Evolutionary conservation across 169 alveolate species (phyloP).

Genomic region (Ichthyophthirius multifiliis): DNA sequence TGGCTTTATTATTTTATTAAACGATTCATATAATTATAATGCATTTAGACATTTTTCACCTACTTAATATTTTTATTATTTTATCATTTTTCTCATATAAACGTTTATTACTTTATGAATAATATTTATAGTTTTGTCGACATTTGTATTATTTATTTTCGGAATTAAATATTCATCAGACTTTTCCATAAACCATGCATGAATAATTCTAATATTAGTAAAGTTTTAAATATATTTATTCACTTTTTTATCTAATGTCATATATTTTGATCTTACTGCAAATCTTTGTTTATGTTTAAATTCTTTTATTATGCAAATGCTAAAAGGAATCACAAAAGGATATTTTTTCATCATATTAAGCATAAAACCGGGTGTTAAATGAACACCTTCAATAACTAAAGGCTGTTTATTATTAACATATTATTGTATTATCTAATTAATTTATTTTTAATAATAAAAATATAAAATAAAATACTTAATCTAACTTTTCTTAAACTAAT

Average conservation of each 20-base stretch:
- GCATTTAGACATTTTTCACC: not conserved
- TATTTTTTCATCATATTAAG: constrained; percentile 63
- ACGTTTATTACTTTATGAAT: constrained; percentile 63
- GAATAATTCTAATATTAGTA: constrained; percentile 58
- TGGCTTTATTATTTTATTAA: not conserved
- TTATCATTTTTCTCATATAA: constrained; percentile 48
- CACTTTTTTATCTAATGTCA: constrained; percentile 72
- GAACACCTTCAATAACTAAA: constrained; percentile 86
- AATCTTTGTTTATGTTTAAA: constrained; percentile 73
- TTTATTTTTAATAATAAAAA: not conserved
- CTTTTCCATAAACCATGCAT: constrained; percentile 60
- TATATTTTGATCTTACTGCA: constrained; percentile 75
- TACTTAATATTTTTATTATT: constrained; percentile 4
- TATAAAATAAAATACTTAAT: constrained; percentile 24
- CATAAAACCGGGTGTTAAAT: constrained; percentile 67
- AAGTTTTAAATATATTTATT: constrained; percentile 67
- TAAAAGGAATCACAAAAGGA: constrained; percentile 61
- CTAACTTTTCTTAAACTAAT: constrained; percentile 64
- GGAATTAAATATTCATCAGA: constrained; percentile 72
- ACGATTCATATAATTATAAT: not conserved
- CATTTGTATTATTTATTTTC: constrained; percentile 62
- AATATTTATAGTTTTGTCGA: constrained; percentile 64
- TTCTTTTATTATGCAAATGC: constrained; percentile 57
- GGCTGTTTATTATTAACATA: constrained; percentile 24
- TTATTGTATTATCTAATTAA: not conserved